Conservation (phyloP, 192 early-diverging fungal genomes). For the Coemansia sp. region DNA sequence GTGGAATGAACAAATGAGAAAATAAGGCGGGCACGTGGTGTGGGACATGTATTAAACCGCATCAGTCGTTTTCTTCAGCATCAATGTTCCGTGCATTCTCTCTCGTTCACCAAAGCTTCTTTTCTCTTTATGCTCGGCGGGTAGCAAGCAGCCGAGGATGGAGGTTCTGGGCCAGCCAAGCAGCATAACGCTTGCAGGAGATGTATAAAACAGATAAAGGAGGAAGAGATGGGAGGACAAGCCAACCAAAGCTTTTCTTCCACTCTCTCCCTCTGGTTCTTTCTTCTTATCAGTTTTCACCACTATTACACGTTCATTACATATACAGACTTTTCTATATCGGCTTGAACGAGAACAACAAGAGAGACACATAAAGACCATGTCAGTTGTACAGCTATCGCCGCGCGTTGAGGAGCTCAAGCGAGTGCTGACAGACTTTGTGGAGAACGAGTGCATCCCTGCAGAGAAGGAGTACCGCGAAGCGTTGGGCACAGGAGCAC, state of each 20-base stretch:
- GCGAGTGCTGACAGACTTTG: conserved; percentile 39
- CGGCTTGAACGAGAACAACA: background rate
- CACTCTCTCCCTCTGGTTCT: background rate
- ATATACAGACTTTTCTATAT: too few relatives aligned
- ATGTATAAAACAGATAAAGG: too few relatives aligned
- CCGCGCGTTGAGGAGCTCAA: conserved; percentile 44
- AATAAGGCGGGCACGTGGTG: background rate
- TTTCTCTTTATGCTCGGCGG: too few relatives aligned
- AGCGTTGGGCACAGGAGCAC: conserved; percentile 71
- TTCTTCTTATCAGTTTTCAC: background rate
- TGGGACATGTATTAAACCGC: background rate
- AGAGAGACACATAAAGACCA: background rate
- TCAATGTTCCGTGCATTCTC: background rate
- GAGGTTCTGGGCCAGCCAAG: too few relatives aligned
- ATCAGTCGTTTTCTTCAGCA: background rate
- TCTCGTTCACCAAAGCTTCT: background rate
- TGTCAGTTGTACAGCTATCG: conserved; percentile 49
- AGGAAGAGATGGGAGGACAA: too few relatives aligned
- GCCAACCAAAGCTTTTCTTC: background rate
- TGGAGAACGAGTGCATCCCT: conserved; percentile 91
- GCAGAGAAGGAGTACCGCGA: conserved; percentile 74
- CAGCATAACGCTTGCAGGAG: too few relatives aligned
- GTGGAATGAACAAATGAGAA: background rate
- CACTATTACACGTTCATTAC: too few relatives aligned
- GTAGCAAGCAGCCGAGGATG: too few relatives aligned